Percentiles rank a stretch among this genome's conserved stretches.
Evolutionary conservation across 768 basidiomycete genomes (phyloP).

Genomic region (Arthromyces matolae): DNA sequence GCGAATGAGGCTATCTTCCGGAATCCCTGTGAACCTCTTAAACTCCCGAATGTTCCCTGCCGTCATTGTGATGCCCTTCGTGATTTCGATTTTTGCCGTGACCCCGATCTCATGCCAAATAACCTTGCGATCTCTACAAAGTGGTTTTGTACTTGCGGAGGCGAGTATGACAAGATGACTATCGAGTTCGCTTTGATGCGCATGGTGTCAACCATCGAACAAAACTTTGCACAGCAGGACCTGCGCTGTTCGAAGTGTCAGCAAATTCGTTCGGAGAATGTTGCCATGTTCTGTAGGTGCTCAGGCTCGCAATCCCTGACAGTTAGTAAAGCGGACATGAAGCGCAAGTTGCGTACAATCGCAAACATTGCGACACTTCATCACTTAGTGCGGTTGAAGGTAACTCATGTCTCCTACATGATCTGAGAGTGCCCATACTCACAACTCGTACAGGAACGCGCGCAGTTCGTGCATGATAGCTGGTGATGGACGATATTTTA

Average conservation of each 20-base stretch:
- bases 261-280: slow-evolving; percentile 86
- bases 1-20: slow-evolving; percentile 80
- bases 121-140: slow-evolving; percentile 45
- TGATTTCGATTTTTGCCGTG: slow-evolving; percentile 95
- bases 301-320: slow-evolving; percentile 81
- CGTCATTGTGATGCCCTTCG: slow-evolving; percentile 78
- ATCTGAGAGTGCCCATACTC: too few relatives aligned
- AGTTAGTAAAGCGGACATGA: slow-evolving; percentile 66
- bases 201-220: slow-evolving; percentile 64
- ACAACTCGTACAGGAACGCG: slow-evolving; percentile 38
- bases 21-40: slow-evolving; percentile 89
- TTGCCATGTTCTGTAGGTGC: slow-evolving; percentile 82
- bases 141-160: slow-evolving; percentile 76
- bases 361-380: slow-evolving; percentile 80
- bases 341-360: slow-evolving; percentile 72
- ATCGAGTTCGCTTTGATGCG: slow-evolving; percentile 89
- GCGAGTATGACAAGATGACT: slow-evolving; percentile 82
- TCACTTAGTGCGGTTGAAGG: slow-evolving; percentile 64
- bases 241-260: slow-evolving; percentile 85
- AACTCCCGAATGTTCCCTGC: slow-evolving; percentile 84
- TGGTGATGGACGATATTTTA: slow-evolving; percentile 27
- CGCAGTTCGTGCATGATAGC: slow-evolving; percentile 38
- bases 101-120: slow-evolving; percentile 73
- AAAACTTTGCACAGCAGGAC: slow-evolving; percentile 84
- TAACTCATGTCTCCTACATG: slow-evolving; percentile 25